These are phyloP conservation scores for Cicer chorassanicum DNA, from an alignment of 306 rosid genomes.

Conservation along the genomic window DNA sequence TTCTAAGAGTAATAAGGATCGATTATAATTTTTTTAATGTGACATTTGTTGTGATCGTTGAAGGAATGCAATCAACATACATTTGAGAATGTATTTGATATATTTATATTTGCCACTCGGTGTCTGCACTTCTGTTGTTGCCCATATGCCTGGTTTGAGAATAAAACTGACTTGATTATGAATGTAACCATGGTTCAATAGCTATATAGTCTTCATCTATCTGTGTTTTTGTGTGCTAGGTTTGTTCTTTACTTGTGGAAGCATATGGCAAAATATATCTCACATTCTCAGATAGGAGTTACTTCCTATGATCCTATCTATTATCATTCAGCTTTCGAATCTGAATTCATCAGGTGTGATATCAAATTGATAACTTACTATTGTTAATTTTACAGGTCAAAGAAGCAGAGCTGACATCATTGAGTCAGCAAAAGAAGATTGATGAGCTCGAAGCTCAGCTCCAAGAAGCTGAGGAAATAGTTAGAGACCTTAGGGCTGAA, in stretches of 20 bases:
- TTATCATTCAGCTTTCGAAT: slow-evolving; percentile 23
- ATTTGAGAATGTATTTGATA: slow-evolving; percentile 33
- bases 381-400: slow-evolving; percentile 55
- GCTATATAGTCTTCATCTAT: slow-evolving; percentile 26
- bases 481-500: slow-evolving; percentile 78
- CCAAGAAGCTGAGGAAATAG: slow-evolving; percentile 84
- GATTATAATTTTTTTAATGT: slow-evolving; percentile 22
- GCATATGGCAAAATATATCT: slow-evolving; percentile 22
- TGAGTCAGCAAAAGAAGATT: slow-evolving; percentile 66
- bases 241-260: slow-evolving; percentile 9
- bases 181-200: slow-evolving; percentile 2
- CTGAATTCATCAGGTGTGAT: slow-evolving; percentile 25
- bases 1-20: not conserved
- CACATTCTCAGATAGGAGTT: not conserved
- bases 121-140: slow-evolving; percentile 25
- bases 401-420: slow-evolving; percentile 64
- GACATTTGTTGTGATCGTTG: slow-evolving; percentile 19
- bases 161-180: slow-evolving; percentile 19
- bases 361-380: slow-evolving; percentile 9
- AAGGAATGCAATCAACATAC: slow-evolving; percentile 30
- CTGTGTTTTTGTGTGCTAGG: slow-evolving; percentile 22
- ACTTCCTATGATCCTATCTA: not conserved
- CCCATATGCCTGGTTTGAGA: slow-evolving; percentile 3
- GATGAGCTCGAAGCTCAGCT: slow-evolving; percentile 94
- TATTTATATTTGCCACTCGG: not conserved